A percentile compares a stretch with the other conserved stretches of the same genome.
Evolutionary conservation across 768 basidiomycete species (phyloP).

Genomic region (Lactarius psammicola): DNA sequence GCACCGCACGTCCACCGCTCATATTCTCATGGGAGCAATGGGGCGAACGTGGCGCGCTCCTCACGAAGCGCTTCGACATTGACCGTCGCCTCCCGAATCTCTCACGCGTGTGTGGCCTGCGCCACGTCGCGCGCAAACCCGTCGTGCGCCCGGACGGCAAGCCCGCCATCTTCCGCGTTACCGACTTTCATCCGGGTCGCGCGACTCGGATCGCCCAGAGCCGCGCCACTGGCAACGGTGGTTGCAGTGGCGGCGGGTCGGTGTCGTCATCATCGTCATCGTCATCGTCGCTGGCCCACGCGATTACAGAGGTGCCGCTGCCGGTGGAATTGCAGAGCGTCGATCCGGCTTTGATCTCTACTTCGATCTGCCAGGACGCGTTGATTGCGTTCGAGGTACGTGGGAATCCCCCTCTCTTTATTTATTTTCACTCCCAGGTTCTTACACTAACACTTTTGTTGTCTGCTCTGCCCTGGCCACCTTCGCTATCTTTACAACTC

Average conservation of each 20-base stretch:
- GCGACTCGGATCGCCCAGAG: not conserved
- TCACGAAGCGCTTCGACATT: not conserved
- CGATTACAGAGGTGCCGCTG: not conserved
- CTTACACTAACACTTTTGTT: too few species aligned
- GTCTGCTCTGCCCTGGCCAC: too few species aligned
- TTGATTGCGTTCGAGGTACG: conserved; percentile 6
- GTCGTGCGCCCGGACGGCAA: not conserved
- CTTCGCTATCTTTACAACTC: too few species aligned
- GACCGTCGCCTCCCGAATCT: not conserved
- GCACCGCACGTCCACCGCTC: not conserved
- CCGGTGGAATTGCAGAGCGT: not conserved
- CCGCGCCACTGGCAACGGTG: not conserved
- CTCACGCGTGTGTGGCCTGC: conserved; percentile 7
- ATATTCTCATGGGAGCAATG: not conserved
- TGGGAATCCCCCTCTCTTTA: not conserved
- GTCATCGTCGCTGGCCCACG: not conserved
- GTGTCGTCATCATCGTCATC: not conserved
- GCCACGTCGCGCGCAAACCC: not conserved
- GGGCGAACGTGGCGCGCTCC: not conserved
- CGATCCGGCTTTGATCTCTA: not conserved
- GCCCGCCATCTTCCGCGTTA: not conserved
- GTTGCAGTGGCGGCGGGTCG: too few species aligned
- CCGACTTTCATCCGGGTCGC: conserved; percentile 3
- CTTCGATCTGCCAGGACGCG: conserved; percentile 6
- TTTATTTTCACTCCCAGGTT: not conserved